Conservation (phyloP, 257 asterid species). For the Ocimum tenuiflorum region DNA sequence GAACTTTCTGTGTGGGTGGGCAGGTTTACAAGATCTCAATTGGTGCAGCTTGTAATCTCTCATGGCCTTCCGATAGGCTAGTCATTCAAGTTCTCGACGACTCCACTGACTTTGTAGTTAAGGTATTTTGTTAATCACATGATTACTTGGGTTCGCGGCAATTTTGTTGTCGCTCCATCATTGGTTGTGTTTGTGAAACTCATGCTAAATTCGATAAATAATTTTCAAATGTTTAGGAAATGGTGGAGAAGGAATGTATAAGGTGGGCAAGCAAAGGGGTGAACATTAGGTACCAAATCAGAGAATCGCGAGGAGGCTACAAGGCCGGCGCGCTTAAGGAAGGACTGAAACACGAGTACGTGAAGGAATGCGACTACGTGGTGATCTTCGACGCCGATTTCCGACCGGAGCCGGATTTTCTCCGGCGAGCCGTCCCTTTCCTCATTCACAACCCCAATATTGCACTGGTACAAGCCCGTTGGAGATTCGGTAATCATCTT, state of each 20-base stretch:
- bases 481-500: conserved; percentile 69
- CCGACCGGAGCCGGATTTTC: conserved; percentile 91
- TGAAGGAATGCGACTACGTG: conserved; percentile 70
- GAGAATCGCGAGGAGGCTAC: conserved; percentile 78
- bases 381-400: conserved; percentile 92
- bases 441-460: conserved; percentile 61
- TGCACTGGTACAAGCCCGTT: conserved; percentile 94
- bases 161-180: too few species aligned
- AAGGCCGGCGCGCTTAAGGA: conserved; percentile 98
- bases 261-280: conserved; percentile 93
- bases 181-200: too few species aligned
- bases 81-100: conserved; percentile 65
- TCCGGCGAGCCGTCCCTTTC: conserved; percentile 74
- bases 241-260: conserved; percentile 83
- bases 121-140: conserved; percentile 31
- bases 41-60: conserved; percentile 61
- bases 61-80: conserved; percentile 63
- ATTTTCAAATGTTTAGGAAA: conserved; percentile 48
- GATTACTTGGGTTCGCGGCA: too few species aligned
- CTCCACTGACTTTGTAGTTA: conserved; percentile 43
- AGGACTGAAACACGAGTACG: conserved; percentile 70
- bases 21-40: conserved; percentile 77
- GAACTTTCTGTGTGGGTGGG: background rate
- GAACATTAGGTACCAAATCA: conserved; percentile 67
- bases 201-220: too few species aligned